Conservation (phyloP, 495 filamentous ascomycete species). For the Penicillium flavigenum region DNA sequence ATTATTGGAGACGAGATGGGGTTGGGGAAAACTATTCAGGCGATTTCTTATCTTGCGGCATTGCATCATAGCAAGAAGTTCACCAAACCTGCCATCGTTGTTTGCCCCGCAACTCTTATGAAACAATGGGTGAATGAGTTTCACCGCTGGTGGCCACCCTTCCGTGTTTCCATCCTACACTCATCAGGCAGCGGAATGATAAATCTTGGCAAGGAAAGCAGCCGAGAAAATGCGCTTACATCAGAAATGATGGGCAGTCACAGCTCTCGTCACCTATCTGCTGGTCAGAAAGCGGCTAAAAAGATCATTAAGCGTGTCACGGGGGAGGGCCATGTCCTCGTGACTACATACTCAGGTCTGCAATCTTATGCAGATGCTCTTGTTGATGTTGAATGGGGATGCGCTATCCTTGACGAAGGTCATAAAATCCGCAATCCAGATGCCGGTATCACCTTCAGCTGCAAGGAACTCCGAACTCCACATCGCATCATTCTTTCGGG, state of each 20-base stretch:
- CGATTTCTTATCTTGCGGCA: slow-evolving; percentile 86
- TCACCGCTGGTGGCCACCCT: slow-evolving; percentile 94
- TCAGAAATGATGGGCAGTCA: slow-evolving; percentile 38
- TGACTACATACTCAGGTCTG: slow-evolving; percentile 92
- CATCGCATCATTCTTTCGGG: slow-evolving; percentile 93
- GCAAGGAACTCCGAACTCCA: slow-evolving; percentile 83
- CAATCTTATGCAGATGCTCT: slow-evolving; percentile 80
- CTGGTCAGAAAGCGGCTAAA: slow-evolving; percentile 62
- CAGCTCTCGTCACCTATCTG: slow-evolving; percentile 40
- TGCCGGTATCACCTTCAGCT: slow-evolving; percentile 84
- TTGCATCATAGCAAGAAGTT: slow-evolving; percentile 86
- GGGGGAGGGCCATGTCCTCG: slow-evolving; percentile 84
- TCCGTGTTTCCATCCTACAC: slow-evolving; percentile 92
- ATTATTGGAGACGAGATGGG: slow-evolving; percentile 99
- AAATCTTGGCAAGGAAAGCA: slow-evolving; percentile 67
- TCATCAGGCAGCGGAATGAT: slow-evolving; percentile 96
- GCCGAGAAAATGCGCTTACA: slow-evolving; percentile 64
- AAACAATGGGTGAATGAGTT: slow-evolving; percentile 98
- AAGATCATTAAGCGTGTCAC: slow-evolving; percentile 79
- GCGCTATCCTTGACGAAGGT: slow-evolving; percentile 92
- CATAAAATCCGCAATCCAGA: slow-evolving; percentile 98
- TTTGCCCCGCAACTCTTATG: slow-evolving; percentile 90
- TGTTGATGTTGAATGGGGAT: slow-evolving; percentile 82
- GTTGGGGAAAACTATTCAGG: slow-evolving; percentile 91
- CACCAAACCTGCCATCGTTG: slow-evolving; percentile 79